phyloP scores from a whole-genome alignment of 2,329 filamentous ascomycete genomes.

The Magnaporthiopsis poae region DNA sequence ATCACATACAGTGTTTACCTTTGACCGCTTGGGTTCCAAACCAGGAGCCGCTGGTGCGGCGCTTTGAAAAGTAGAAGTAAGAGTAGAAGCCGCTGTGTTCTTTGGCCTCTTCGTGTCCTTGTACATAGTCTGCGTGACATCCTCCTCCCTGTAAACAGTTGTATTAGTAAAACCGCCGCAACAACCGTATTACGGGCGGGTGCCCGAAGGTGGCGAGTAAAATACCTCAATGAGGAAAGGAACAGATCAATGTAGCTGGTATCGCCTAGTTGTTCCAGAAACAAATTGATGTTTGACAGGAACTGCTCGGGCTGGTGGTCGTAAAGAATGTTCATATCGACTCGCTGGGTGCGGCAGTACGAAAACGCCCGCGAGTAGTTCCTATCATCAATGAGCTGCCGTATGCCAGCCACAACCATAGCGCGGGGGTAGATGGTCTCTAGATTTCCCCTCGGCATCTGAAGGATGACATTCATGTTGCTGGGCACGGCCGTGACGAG shows the following conservation, averaged over 20 bases:
- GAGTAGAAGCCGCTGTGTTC: background rate
- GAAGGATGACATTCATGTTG: conserved; percentile 73
- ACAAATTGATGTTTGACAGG: conserved; percentile 61
- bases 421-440: conserved; percentile 91
- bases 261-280: conserved; percentile 76
- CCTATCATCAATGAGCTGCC: conserved; percentile 66
- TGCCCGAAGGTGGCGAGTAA: background rate
- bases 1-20: conserved; percentile 83
- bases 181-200: conserved; percentile 20
- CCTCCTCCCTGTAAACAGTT: conserved; percentile 55
- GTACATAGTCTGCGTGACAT: conserved; percentile 90
- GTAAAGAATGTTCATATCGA: conserved; percentile 95
- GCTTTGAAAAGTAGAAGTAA: background rate
- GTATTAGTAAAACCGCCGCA: conserved; percentile 8
- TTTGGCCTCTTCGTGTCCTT: conserved; percentile 61
- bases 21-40: conserved; percentile 29
- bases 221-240: conserved; percentile 70
- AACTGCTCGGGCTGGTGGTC: conserved; percentile 87
- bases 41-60: background rate
- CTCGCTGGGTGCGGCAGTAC: conserved; percentile 81
- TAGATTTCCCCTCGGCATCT: conserved; percentile 91
- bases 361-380: conserved; percentile 78
- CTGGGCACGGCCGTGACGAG: conserved; percentile 85
- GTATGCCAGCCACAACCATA: conserved; percentile 82
- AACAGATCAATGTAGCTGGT: conserved; percentile 81